Conservation (phyloP, 1,284 basidiomycete species). For the Ganoderma resinaceum region DNA sequence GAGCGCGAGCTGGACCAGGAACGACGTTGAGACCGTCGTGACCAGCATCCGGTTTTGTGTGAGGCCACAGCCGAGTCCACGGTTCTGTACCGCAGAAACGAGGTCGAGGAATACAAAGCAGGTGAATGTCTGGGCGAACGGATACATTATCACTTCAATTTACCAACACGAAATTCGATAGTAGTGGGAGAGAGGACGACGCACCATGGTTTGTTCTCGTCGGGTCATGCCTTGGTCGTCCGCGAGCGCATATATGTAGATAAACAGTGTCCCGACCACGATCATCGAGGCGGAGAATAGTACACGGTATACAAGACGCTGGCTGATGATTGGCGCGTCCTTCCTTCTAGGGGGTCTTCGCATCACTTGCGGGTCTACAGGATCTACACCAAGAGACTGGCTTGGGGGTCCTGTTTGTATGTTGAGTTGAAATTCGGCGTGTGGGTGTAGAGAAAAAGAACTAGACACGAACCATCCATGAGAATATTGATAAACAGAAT, state of each 20-base stretch:
- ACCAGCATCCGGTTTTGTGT: constrained; percentile 90
- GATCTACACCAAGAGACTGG: constrained; percentile 96
- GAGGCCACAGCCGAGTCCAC: constrained; percentile 84
- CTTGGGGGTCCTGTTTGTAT: constrained; percentile 80
- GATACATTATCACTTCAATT: background rate
- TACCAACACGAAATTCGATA: background rate
- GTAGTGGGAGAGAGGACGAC: background rate
- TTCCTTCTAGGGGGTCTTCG: constrained; percentile 87
- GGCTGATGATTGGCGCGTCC: constrained; percentile 87
- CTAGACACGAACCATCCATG: constrained; percentile 82
- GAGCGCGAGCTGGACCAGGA: constrained; percentile 83
- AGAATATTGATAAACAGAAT: constrained; percentile 99
- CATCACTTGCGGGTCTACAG: constrained; percentile 93
- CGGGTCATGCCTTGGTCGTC: constrained; percentile 79
- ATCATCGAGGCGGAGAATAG: constrained; percentile 92
- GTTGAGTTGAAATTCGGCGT: background rate
- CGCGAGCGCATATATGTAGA: constrained; percentile 84
- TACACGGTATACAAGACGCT: constrained; percentile 78
- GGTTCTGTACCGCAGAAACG: constrained; percentile 93
- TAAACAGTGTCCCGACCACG: constrained; percentile 86
- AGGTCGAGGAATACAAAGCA: constrained; percentile 97
- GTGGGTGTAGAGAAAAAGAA: background rate
- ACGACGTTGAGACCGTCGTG: constrained; percentile 85
- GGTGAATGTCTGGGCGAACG: constrained; percentile 83
- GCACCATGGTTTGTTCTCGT: constrained; percentile 93